Evolutionary conservation across 2,329 filamentous ascomycete species (phyloP).

Genomic region (Fusarium protoensiforme): DNA sequence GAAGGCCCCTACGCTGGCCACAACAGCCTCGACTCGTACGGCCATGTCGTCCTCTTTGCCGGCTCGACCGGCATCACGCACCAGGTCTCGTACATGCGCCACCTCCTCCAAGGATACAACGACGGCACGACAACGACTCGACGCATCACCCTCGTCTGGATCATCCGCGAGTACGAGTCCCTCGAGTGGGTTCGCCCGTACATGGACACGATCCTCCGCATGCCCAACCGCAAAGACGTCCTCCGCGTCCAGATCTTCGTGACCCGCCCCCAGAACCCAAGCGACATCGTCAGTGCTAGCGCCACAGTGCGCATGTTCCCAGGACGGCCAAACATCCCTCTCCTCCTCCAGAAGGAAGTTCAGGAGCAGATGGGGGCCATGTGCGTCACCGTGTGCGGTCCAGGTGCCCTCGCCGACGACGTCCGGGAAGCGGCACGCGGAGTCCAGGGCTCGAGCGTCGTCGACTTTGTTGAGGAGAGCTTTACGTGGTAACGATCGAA

Average conservation of each 20-base stretch:
- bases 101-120: constrained; percentile 77
- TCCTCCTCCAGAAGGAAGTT: constrained; percentile 84
- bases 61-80: constrained; percentile 96
- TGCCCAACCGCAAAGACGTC: constrained; percentile 84
- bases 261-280: constrained; percentile 85
- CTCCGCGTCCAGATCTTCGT: constrained; percentile 91
- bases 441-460: constrained; percentile 70
- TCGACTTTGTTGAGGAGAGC: constrained; percentile 82
- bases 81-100: constrained; percentile 87
- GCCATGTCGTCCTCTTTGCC: constrained; percentile 89
- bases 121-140: constrained; percentile 81
- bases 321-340: constrained; percentile 84
- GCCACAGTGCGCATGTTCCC: constrained; percentile 91
- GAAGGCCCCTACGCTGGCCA: constrained; percentile 92
- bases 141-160: constrained; percentile 87
- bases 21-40: constrained; percentile 90
- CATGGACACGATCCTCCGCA: constrained; percentile 78
- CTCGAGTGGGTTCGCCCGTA: constrained; percentile 94
- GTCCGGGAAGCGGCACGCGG: constrained; percentile 75
- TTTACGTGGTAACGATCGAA: constrained; percentile 72
- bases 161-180: constrained; percentile 88
- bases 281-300: constrained; percentile 81
- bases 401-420: constrained; percentile 80
- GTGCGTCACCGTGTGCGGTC: constrained; percentile 84
- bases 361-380: constrained; percentile 87